Base-by-base conservation (phyloP, 164 flowering plant genomes). In the Magnolia officinalis region DNA sequence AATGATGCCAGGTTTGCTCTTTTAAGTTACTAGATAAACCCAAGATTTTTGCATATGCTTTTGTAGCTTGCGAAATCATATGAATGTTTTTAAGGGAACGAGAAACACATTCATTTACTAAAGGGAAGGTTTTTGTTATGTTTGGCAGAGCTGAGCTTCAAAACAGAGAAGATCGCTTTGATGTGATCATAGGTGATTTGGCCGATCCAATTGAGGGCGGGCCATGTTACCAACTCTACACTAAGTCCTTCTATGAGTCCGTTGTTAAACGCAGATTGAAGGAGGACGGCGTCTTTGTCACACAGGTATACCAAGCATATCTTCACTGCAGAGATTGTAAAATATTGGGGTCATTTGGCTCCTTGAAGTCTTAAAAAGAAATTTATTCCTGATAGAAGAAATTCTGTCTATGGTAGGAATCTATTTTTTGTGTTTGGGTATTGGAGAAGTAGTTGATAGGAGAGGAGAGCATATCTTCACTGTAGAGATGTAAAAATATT, bases 171-270 rank as follows among this genome's bases (percentile, higher is more conserved):
- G 97, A 91, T 66, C 1, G 69, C 23, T 92, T 83, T 79, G 98
- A 95, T 86, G 89, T 95, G 82, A 95, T 95, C 52, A 85, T 95
- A 11, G 98, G 98, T 0, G 98, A 95, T 79, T 80, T 95, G 71
- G 97, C 98, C 0, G 98, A 95, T 79, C 98, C 98, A 9, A 87
- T 93, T 21, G 97, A 93, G 77, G 97, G 98, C 58, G 98, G 98
- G 21, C 98, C 98, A 21, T 95, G 97, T 72, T 95, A 93, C 80
- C 89, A 95, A 77, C 97, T 95, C 73, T 95, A 95, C 84, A 95
- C 98, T 70, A 91, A 95, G 84, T 90, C 97, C 50, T 95, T 95
- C 83, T 95, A 95, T 76, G 95, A 92, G 76, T 75, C 77, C 61
- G 86, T 72, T 18, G 89, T 95, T 63, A 95, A 91, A 77, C 93